These are phyloP conservation scores for Phialemonium atrogriseum DNA, from an alignment of 2,329 filamentous ascomycete species.

Conservation along the genomic window DNA sequence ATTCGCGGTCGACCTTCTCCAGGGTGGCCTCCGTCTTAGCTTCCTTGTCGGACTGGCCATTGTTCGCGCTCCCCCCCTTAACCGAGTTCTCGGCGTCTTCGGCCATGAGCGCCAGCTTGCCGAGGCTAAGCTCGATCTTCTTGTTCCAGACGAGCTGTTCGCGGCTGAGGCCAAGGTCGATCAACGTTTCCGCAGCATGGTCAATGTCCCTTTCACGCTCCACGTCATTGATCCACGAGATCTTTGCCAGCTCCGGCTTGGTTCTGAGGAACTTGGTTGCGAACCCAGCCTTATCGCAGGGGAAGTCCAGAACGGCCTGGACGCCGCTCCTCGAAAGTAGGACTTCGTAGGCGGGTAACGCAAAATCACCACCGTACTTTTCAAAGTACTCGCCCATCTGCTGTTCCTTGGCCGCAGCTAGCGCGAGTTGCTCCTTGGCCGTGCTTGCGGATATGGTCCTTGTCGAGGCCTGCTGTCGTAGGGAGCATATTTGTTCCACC, in stretches of 20 bases:
- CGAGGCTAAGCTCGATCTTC: constrained; percentile 83
- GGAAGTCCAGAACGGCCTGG: constrained; percentile 61
- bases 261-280: constrained; percentile 73
- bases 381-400: constrained; percentile 47
- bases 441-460: constrained; percentile 25
- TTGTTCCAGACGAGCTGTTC: constrained; percentile 86
- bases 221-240: constrained; percentile 95
- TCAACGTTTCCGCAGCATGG: constrained; percentile 62
- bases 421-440: constrained; percentile 30
- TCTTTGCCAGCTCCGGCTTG: constrained; percentile 61
- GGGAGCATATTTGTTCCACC: constrained; percentile 40
- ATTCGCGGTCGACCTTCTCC: constrained; percentile 50
- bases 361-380: constrained; percentile 58
- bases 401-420: constrained; percentile 36
- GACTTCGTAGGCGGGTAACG: constrained; percentile 72
- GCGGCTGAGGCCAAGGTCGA: constrained; percentile 58
- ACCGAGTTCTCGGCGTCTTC: constrained; percentile 30
- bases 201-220: constrained; percentile 66
- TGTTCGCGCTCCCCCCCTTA: constrained; percentile 13
- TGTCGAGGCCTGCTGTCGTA: constrained; percentile 25
- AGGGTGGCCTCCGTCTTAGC: constrained; percentile 29
- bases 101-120: constrained; percentile 72
- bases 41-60: constrained; percentile 13
- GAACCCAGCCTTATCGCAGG: constrained; percentile 58
- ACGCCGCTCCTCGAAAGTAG: constrained; percentile 62